These are phyloP conservation scores for Liriodendron chinense DNA, from an alignment of 164 flowering plant genomes.

Conservation along the genomic window DNA sequence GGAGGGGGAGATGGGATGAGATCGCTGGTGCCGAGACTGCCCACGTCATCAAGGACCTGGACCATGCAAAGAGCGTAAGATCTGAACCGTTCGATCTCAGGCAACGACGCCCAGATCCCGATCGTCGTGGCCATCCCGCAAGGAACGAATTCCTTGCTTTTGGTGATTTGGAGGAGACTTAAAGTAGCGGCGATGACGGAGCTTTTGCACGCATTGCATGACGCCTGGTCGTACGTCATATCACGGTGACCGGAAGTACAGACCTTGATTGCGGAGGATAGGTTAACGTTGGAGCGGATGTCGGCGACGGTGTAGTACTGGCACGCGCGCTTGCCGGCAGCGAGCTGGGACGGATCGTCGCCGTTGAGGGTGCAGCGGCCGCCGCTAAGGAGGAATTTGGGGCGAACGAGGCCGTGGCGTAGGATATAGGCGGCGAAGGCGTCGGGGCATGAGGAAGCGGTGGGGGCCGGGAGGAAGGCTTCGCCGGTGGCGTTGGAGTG, in stretches of 20 bases:
- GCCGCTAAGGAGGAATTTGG: constrained; percentile 5
- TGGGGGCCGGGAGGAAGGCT: constrained; percentile 14
- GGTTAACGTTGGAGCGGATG: constrained; percentile 11
- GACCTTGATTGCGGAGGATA: neutral
- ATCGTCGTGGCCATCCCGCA: constrained; percentile 23
- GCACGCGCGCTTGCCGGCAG: constrained; percentile 20
- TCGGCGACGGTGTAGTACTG: constrained; percentile 15
- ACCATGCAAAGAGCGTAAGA: constrained; percentile 17
- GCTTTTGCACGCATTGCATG: constrained; percentile 12
- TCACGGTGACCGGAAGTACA: neutral
- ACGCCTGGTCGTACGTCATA: neutral
- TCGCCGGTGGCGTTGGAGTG: constrained; percentile 12
- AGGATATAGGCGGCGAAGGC: constrained; percentile 9
- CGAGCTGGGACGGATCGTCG: constrained; percentile 5
- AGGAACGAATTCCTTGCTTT: constrained; percentile 21
- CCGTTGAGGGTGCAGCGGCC: constrained; percentile 18
- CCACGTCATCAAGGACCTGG: constrained; percentile 16
- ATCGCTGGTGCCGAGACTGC: constrained; percentile 14
- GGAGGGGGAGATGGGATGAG: constrained; percentile 18
- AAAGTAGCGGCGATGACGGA: constrained; percentile 9
- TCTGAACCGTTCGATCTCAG: constrained; percentile 12
- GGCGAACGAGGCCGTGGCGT: constrained; percentile 12
- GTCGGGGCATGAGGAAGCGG: constrained; percentile 14
- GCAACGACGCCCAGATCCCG: constrained; percentile 17
- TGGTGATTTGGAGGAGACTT: constrained; percentile 8